Conservation (phyloP, 2,329 filamentous ascomycete species). For the Penicillium sp. region DNA sequence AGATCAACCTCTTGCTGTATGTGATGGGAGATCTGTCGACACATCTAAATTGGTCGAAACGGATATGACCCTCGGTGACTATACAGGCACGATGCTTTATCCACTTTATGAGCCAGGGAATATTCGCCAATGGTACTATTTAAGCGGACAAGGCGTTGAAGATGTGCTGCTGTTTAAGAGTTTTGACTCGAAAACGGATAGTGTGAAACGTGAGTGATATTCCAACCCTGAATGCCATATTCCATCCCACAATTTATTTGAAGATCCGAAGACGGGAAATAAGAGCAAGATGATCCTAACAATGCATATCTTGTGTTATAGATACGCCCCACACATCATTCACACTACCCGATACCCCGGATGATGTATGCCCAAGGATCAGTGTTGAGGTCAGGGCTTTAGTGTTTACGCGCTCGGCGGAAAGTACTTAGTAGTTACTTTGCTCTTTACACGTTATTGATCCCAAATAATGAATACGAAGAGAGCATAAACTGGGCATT, state of each 20-base stretch:
- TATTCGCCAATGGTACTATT: slow-evolving; percentile 10
- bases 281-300: not conserved
- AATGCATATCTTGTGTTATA: not conserved
- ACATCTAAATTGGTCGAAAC: slow-evolving; percentile 4
- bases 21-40: slow-evolving; percentile 7
- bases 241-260: not conserved
- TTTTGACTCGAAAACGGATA: slow-evolving; percentile 8
- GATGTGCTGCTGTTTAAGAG: slow-evolving; percentile 13
- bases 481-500: too few relatives aligned
- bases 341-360: not conserved
- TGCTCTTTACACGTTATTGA: not conserved
- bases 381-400: slow-evolving; percentile 15
- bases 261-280: not conserved
- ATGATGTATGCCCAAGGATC: slow-evolving; percentile 1
- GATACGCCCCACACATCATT: slow-evolving; percentile 8
- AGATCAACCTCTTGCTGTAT: slow-evolving; percentile 11
- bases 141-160: slow-evolving; percentile 8
- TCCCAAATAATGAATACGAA: too few relatives aligned
- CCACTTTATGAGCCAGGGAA: not conserved
- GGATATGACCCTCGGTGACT: slow-evolving; percentile 11
- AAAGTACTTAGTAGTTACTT: not conserved
- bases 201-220: slow-evolving; percentile 9
- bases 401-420: not conserved
- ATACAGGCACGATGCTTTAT: slow-evolving; percentile 12
- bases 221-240: not conserved